Evolutionary conservation across 2,329 filamentous ascomycete species (phyloP), one percentile per base, ranked within the genome.

Genomic region (Canariomyces notabilis): DNA sequence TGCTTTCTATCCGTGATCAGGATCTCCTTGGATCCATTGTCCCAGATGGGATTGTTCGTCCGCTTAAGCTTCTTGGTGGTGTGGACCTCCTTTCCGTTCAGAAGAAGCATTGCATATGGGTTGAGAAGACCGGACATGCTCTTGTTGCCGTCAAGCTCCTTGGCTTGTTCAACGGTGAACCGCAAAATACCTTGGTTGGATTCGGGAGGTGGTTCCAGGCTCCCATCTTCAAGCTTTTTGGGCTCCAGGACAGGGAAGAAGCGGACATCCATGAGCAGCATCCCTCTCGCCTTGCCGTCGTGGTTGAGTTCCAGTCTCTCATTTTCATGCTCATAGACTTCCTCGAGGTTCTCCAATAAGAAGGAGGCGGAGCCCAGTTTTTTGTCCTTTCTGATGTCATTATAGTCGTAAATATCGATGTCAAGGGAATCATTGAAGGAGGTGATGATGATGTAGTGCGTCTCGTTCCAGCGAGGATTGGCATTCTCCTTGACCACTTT

Each of bases 31-130:
- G 83, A 86, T 6, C 87, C 87, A 62, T 97, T 85, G 44, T 91
- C 85, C 84, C 90, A 98, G 59, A 98, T 90, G 6, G 93, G 93
- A 59, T 95, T 93, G 70, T 98, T 98, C 50, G 89, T 97, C 51
- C 91, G 85, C 77, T 97, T 98, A 59, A 96, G 77, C 67, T 90
- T 94, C 69, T 89, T 88, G 43, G 90, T 95, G 46, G 82, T 77
- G 59, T 95, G 89, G 4, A 97, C 78, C 63, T 94, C 85, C 67
- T 93, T 95, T 53, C 89, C 87, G 59, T 98, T 98, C 57, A 98
- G 79, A 36, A 96, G 76, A 41, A 98, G 76, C 23, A 83, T 76
- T 8, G 88, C 90, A 57, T 97, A 98, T 2, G 93, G 93, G 66
- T 89, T 97, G 37, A 98, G 82, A 52, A 84, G 77, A 22, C 93